Conservation (phyloP, 495 filamentous ascomycete genomes). For the Venustampulla echinocandica region DNA sequence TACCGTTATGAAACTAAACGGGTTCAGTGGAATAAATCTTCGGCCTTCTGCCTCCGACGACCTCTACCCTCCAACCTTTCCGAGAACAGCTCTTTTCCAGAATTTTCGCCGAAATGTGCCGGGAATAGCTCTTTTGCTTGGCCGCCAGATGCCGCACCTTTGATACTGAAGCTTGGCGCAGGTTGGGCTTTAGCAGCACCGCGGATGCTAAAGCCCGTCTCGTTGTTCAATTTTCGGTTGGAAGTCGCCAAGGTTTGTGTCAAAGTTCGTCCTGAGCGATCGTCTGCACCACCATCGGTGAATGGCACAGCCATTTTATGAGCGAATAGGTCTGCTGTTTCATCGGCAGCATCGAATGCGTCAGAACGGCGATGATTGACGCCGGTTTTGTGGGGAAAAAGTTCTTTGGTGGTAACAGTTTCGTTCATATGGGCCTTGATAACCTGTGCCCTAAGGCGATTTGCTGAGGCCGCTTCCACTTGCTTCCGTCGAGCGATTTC, state of each 20-base stretch:
- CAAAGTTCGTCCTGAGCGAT: constrained; percentile 16
- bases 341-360: constrained; percentile 56
- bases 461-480: constrained; percentile 28
- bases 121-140: constrained; percentile 62
- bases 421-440: constrained; percentile 26
- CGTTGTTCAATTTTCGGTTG: constrained; percentile 22
- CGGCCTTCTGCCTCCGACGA: constrained; percentile 39
- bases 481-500: constrained; percentile 15
- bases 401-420: constrained; percentile 41
- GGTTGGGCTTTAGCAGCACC: constrained; percentile 41
- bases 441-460: constrained; percentile 36
- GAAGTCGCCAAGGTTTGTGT: constrained; percentile 28
- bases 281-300: constrained; percentile 36
- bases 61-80: constrained; percentile 39
- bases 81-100: constrained; percentile 63
- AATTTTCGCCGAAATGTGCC: constrained; percentile 51
- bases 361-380: constrained; percentile 53
- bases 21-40: constrained; percentile 43
- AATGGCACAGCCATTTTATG: constrained; percentile 45
- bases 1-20: too few species aligned
- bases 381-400: constrained; percentile 54
- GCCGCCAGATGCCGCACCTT: constrained; percentile 44
- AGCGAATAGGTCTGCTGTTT: constrained; percentile 49
- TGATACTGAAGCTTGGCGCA: constrained; percentile 55
- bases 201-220: constrained; percentile 49